phyloP scores from a whole-genome alignment of 2,329 filamentous ascomycete genomes.

The Ascochyta koolunga region DNA sequence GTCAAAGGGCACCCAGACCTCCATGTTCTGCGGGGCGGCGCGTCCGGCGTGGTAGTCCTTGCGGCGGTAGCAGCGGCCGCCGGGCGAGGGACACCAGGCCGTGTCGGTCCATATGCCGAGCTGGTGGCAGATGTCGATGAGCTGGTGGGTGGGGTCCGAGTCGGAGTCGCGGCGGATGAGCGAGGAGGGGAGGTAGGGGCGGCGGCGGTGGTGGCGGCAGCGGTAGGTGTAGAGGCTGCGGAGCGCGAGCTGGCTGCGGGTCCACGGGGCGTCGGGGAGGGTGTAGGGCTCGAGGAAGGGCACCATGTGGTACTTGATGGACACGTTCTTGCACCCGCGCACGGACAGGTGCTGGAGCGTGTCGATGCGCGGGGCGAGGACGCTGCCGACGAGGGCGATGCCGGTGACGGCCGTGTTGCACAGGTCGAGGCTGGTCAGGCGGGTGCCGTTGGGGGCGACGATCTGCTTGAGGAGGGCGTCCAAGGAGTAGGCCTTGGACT shows the following conservation, averaged over 20 bases:
- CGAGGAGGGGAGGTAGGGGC: slow-evolving; percentile 64
- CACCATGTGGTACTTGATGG: slow-evolving; percentile 68
- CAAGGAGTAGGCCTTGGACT: slow-evolving; percentile 63
- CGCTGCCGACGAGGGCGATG: slow-evolving; percentile 60
- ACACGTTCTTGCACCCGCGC: slow-evolving; percentile 68
- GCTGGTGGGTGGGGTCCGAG: slow-evolving; percentile 65
- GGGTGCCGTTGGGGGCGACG: slow-evolving; percentile 62
- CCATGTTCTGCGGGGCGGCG: slow-evolving; percentile 60
- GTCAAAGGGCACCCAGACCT: slow-evolving; percentile 69
- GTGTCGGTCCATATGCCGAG: slow-evolving; percentile 67
- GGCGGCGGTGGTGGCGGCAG: slow-evolving; percentile 65
- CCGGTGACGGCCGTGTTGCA: slow-evolving; percentile 67
- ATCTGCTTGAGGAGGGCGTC: slow-evolving; percentile 63
- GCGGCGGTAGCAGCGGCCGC: slow-evolving; percentile 61
- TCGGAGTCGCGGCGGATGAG: slow-evolving; percentile 63
- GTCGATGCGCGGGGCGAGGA: slow-evolving; percentile 60
- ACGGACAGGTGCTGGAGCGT: slow-evolving; percentile 66
- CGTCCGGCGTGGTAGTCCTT: slow-evolving; percentile 63
- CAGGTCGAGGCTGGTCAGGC: slow-evolving; percentile 62
- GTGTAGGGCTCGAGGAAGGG: slow-evolving; percentile 58
- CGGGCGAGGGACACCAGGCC: slow-evolving; percentile 65
- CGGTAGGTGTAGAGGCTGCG: slow-evolving; percentile 67
- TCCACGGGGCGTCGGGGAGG: slow-evolving; percentile 51
- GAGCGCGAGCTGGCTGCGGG: slow-evolving; percentile 57
- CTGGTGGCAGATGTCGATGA: slow-evolving; percentile 64